A percentile compares a stretch with the other conserved stretches of the same genome.
These are phyloP conservation scores for Sideroxylon spinosum DNA, from an alignment of 179 eudicot species.

Conservation along the genomic window DNA sequence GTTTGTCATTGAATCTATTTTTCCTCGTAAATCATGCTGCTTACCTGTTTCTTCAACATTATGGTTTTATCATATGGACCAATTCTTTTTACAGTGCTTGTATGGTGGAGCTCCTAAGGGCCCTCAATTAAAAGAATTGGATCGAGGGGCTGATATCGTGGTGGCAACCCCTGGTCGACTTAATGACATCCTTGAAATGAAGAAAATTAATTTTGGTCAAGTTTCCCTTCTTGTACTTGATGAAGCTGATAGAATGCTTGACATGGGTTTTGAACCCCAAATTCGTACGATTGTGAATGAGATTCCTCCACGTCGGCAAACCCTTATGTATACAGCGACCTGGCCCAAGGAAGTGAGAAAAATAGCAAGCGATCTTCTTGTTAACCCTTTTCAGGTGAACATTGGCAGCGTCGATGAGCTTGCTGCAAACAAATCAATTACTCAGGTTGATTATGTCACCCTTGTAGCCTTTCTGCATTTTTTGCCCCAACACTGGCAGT, in stretches of 20 bases:
- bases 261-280: constrained; percentile 92
- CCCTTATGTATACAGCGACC: constrained; percentile 85
- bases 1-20: constrained; percentile 23
- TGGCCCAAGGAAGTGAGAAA: constrained; percentile 83
- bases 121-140: constrained; percentile 63
- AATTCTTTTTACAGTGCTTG: constrained; percentile 46
- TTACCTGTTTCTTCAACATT: neutral
- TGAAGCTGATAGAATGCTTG: constrained; percentile 88
- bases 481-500: too few species aligned
- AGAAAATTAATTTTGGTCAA: constrained; percentile 58
- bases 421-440: constrained; percentile 79
- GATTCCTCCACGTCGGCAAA: constrained; percentile 77
- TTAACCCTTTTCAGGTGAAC: constrained; percentile 69
- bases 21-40: neutral
- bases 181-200: constrained; percentile 82
- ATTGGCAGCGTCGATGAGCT: constrained; percentile 75
- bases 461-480: neutral
- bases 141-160: constrained; percentile 69
- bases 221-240: constrained; percentile 73
- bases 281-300: constrained; percentile 79
- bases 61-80: neutral
- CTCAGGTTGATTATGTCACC: constrained; percentile 46
- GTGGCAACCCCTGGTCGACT: constrained; percentile 92
- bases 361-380: constrained; percentile 74
- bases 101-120: constrained; percentile 83